These are phyloP conservation scores for Amanita subjunquillea DNA, from an alignment of 768 basidiomycete genomes.

Conservation along the genomic window DNA sequence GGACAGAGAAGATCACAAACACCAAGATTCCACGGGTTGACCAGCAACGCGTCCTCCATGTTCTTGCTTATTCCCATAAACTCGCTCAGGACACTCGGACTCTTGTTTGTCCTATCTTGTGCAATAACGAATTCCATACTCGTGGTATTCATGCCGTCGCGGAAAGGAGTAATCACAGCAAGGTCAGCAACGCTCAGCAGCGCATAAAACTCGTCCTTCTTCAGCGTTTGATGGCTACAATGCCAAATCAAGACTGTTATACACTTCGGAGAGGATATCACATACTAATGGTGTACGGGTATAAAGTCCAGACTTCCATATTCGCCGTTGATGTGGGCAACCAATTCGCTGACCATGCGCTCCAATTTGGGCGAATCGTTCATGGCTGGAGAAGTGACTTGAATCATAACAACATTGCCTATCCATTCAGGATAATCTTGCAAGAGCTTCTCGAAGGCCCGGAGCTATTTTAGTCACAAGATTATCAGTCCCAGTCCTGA, in stretches of 20 bases:
- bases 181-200: conserved; percentile 88
- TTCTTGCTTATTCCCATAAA: conserved; percentile 96
- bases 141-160: conserved; percentile 99
- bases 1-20: conserved; percentile 29
- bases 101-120: conserved; percentile 74
- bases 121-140: conserved; percentile 97
- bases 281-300: conserved; percentile 96
- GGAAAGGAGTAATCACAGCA: conserved; percentile 87
- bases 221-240: conserved; percentile 86
- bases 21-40: conserved; percentile 95
- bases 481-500: neutral
- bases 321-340: conserved; percentile 91
- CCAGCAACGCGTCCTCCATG: conserved; percentile 81
- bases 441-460: conserved; percentile 91
- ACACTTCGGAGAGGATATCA: conserved; percentile 9
- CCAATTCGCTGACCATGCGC: conserved; percentile 86
- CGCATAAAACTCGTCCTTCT: conserved; percentile 97
- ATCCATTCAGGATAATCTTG: conserved; percentile 94
- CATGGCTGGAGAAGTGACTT: conserved; percentile 90
- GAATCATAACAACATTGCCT: conserved; percentile 79
- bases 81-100: conserved; percentile 87
- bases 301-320: conserved; percentile 93
- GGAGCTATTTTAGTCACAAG: conserved; percentile 43
- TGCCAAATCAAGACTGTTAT: neutral
- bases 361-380: conserved; percentile 92